Conservation (phyloP, 129 eudicot genomes). For the Flaveria brownii region DNA sequence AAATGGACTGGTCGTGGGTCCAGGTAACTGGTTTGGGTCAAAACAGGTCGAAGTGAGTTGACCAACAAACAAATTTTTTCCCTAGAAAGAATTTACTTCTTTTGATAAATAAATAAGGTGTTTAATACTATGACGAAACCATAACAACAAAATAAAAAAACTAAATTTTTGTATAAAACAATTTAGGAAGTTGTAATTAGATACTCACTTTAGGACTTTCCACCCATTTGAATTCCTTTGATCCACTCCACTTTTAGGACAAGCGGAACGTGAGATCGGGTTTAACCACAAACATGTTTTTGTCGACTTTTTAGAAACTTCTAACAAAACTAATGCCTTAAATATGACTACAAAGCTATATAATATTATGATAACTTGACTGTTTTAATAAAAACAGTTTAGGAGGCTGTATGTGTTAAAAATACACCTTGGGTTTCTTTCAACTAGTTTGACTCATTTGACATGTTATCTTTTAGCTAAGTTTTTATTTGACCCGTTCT, state of each 20-base stretch:
- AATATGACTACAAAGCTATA: neutral
- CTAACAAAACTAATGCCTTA: neutral
- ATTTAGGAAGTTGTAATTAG: neutral
- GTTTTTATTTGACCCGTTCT: neutral
- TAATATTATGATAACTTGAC: neutral
- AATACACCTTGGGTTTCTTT: neutral
- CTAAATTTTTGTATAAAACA: neutral
- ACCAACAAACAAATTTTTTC: neutral
- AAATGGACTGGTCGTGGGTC: neutral
- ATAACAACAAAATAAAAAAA: neutral
- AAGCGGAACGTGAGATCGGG: neutral
- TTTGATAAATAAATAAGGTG: neutral
- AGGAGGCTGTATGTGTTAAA: neutral
- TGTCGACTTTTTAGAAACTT: neutral
- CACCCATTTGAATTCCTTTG: neutral
- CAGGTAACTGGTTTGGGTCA: neutral
- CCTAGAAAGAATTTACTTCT: neutral
- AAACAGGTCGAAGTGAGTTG: neutral
- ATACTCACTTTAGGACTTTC: neutral
- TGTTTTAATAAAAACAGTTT: neutral
- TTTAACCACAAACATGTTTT: neutral
- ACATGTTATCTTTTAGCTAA: neutral
- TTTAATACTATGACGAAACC: neutral
- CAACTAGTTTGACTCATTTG: neutral
- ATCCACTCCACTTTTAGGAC: neutral